Percentiles rank a stretch among this genome's conserved stretches.
Conservation (phyloP, 2,329 filamentous ascomycete genomes). For the Byssothecium circinans region DNA sequence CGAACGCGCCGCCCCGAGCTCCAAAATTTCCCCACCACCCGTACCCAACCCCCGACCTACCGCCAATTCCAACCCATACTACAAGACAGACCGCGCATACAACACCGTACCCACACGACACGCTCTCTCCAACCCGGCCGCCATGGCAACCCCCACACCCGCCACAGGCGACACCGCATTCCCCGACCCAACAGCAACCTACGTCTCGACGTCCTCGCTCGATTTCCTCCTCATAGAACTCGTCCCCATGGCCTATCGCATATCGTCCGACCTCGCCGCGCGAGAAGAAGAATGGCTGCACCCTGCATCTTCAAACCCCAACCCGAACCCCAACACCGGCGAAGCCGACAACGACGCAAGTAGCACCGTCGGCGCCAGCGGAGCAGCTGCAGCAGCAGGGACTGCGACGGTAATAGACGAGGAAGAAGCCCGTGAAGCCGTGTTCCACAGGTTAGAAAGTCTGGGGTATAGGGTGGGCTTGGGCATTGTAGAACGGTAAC, state of each 20-base stretch:
- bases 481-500: constrained; percentile 88
- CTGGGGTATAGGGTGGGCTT: constrained; percentile 91
- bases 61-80: too few relatives aligned
- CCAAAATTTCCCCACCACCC: too few relatives aligned
- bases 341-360: constrained; percentile 26
- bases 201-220: constrained; percentile 81
- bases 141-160: background rate
- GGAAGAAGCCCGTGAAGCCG: constrained; percentile 80
- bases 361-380: constrained; percentile 29
- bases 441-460: constrained; percentile 80
- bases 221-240: constrained; percentile 96
- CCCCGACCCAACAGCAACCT: constrained; percentile 69
- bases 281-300: constrained; percentile 47
- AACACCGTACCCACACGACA: too few relatives aligned
- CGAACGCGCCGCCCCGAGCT: too few relatives aligned
- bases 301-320: constrained; percentile 6
- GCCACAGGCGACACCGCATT: background rate
- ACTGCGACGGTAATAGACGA: constrained; percentile 56
- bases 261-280: constrained; percentile 71
- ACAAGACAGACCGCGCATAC: too few relatives aligned
- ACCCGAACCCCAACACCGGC: constrained; percentile 16
- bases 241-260: constrained; percentile 87
- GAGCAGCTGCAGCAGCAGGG: constrained; percentile 17
- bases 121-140: too few relatives aligned
- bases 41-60: too few relatives aligned